Base-by-base conservation (phyloP, 2,329 filamentous ascomycete genomes). In the Scedosporium boydii region DNA sequence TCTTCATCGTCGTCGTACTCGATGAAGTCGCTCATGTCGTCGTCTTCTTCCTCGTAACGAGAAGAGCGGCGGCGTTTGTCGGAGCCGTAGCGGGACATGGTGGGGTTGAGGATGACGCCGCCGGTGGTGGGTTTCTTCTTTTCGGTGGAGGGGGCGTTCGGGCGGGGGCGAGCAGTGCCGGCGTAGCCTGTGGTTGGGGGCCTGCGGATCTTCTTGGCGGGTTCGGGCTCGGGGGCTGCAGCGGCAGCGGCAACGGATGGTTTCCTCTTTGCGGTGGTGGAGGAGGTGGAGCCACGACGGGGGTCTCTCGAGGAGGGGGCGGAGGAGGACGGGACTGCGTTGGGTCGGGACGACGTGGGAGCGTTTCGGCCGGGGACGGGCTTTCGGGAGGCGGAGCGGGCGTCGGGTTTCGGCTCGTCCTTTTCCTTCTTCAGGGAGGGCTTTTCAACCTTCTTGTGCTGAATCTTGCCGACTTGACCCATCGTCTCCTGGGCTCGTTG, bases 391-490 rank as follows among this genome's bases (percentile, higher is more conserved):
- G n/a, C 34, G 38, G 59, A 14, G 46, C 66, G 65, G n/a, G 67
- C 64, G 44, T 67, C 67, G 1, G 59, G 58, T 65, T 70, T 72
- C n/a, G 69, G 69, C 34, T 78, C 78, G 57, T 81, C 80, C 29
- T 82, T 80, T 64, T 86, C 80, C 64, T 78, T 80, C 71, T 80
- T 88, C 6, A 64, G 65, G 6, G 81, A 75, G n/a, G 81, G 74
- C 69, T 86, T 88, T 67, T 89, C 88, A 1, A 86, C 82, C 21
- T 87, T 80, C 71, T 91, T 91, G 73, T 91, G 88, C 70, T 90
- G 88, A 67, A 91, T 90, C 67, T 85, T 86, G 62, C 87, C 88
- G 26, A 88, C 80, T 67, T 82, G 82, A n/a, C 78, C 82, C 76
- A 84, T 82, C 48, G 76, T 78, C 46, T 77, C 78, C 68, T 89